Evolutionary conservation across 75 land plant species (phyloP).

Genomic region (Larix kaempferi): DNA sequence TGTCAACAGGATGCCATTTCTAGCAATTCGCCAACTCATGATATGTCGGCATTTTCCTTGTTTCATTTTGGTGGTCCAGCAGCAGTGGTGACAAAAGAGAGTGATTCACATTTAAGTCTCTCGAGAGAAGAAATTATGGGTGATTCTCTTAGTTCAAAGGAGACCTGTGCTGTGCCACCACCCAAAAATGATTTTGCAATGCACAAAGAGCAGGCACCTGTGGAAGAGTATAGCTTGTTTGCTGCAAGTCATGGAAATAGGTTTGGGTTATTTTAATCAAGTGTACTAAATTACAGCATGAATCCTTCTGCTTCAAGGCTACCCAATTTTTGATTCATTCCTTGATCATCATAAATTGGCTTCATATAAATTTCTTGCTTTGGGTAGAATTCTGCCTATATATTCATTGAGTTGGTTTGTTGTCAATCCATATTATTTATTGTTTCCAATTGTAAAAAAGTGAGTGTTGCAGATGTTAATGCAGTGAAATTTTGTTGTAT

Average conservation of each 20-base stretch:
- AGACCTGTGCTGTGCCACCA: slow-evolving; percentile 19
- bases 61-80: slow-evolving; percentile 91
- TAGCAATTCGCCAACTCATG: slow-evolving; percentile 13
- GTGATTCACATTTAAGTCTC: slow-evolving; percentile 11
- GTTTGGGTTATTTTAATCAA: slow-evolving; percentile 73
- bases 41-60: slow-evolving; percentile 60
- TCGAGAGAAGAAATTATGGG: slow-evolving; percentile 25
- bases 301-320: slow-evolving; percentile 2
- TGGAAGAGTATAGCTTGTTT: slow-evolving; percentile 90
- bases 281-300: slow-evolving; percentile 12
- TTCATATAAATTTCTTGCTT: slow-evolving; percentile 7
- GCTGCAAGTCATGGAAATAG: slow-evolving; percentile 59
- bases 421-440: slow-evolving; percentile 13
- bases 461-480: slow-evolving; percentile 2
- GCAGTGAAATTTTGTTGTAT: slow-evolving; percentile 10
- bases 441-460: slow-evolving; percentile 16
- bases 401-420: slow-evolving; percentile 14
- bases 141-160: slow-evolving; percentile 12
- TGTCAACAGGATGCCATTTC: slow-evolving; percentile 11
- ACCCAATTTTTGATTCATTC: slow-evolving; percentile 1
- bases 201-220: slow-evolving; percentile 32
- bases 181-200: slow-evolving; percentile 21
- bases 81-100: slow-evolving; percentile 39
- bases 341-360: slow-evolving; percentile 14
- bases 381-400: slow-evolving; percentile 13